Percentiles rank a stretch among this genome's conserved stretches.
phyloP scores from a whole-genome alignment of 345 rosid genomes.

The Carallia pectinifolia region DNA sequence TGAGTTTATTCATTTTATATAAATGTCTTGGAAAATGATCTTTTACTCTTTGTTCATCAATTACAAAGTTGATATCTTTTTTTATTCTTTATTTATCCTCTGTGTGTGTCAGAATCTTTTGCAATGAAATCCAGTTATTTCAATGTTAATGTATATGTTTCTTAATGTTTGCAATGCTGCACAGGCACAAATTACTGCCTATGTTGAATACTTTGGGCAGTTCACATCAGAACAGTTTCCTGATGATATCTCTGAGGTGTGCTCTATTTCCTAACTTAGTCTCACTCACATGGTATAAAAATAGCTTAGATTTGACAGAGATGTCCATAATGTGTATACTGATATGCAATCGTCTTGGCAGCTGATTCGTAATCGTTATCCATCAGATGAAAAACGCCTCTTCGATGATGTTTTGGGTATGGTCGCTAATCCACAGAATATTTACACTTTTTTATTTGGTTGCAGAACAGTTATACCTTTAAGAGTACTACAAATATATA shows the following conservation, averaged over 20 bases:
- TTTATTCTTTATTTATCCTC: not conserved
- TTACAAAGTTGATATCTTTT: too few relatives aligned
- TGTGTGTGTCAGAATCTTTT: not conserved
- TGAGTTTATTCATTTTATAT: not conserved
- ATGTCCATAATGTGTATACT: conserved; percentile 6
- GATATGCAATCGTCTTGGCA: conserved; percentile 35
- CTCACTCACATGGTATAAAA: conserved; percentile 1
- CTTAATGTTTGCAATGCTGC: conserved; percentile 4
- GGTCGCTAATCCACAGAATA: conserved; percentile 6
- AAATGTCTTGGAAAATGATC: not conserved
- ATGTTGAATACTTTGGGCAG: conserved; percentile 89
- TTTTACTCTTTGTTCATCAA: too few relatives aligned
- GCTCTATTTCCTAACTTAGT: conserved; percentile 7
- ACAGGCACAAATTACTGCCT: conserved; percentile 89
- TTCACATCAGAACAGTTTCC: conserved; percentile 92
- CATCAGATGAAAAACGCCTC: conserved; percentile 71
- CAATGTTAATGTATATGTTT: conserved; percentile 8
- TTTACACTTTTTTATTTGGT: not conserved
- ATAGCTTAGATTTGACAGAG: too few relatives aligned
- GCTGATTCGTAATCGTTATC: conserved; percentile 84
- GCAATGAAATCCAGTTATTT: not conserved
- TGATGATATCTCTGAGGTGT: conserved; percentile 92
- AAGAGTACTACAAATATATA: not conserved
- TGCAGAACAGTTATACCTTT: not conserved
- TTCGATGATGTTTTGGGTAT: conserved; percentile 94